Evolutionary conservation across 306 rosid species (phyloP), one percentile per base, ranked within the genome.

Genomic region (Lotus japonicus): DNA sequence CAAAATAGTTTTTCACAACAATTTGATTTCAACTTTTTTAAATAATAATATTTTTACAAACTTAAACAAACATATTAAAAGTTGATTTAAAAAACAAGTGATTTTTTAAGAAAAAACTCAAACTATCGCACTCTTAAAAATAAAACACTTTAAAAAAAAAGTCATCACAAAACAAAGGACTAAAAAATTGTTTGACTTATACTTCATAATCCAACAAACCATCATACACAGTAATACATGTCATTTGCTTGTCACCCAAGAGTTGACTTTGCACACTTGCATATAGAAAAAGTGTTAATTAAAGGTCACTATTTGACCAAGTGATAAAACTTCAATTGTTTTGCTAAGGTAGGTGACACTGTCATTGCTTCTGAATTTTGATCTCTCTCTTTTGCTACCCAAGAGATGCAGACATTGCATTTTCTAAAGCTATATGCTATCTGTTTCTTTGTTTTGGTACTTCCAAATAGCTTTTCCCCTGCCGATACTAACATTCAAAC

Each of bases 241-340:
- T 72, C 70, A 59, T 66, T 69, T n/a, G 14, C 52, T 56, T 64
- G 61, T 78, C 78, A 58, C 75, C 75, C 60, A 51, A 66, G 71
- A 78, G 82, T 66, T 78, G 82, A 78, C 78, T 71, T 78, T 33
- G 75, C 54, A 66, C 59, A 78, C 60, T 72, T 66, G 75, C 66
- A 16, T 23, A 13, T 44, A 54, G 63, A 69, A 5, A 52, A 65
- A 21, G 14, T 43, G 23, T 57, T 10, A 63, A 21, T 18, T 48
- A 39, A 48, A 63, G 45, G 38, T 39, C 73, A 71, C 23, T 46
- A 64, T 57, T 56, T 48, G 36, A 41, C 39, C 39, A 62, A 48
- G 13, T 0, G 16, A 54, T 53, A 53, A 15, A 16, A 5, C 3
- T 31, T 44, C 23, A 56, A 17, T 57, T 44, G 13, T 17, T 12